Conservation (phyloP, 257 asterid species). For the Capsicum rhomboideum region DNA sequence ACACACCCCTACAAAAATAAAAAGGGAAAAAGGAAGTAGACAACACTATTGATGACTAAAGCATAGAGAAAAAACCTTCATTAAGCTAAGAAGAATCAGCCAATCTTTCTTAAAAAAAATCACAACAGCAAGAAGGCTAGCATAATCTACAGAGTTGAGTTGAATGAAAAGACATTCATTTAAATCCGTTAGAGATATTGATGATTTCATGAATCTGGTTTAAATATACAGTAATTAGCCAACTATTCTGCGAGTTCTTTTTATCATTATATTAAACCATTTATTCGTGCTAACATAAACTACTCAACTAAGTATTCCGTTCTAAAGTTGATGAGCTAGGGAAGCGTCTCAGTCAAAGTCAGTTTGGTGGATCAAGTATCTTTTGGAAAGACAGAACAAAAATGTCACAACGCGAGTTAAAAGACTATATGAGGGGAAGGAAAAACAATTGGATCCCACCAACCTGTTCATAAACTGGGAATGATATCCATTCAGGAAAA, state of each 20-base stretch:
- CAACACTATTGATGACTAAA: neutral
- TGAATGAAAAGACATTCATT: neutral
- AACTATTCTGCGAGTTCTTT: neutral
- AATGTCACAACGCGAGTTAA: neutral
- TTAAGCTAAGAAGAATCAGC: neutral
- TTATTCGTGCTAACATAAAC: neutral
- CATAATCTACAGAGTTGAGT: neutral
- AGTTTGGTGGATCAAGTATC: neutral
- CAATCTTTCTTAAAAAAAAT: neutral
- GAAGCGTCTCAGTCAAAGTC: neutral
- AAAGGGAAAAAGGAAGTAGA: too few relatives aligned
- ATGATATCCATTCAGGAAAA: conserved; percentile 93
- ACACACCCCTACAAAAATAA: too few relatives aligned
- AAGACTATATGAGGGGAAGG: neutral
- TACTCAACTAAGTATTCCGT: neutral
- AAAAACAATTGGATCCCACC: neutral
- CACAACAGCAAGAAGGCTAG: neutral
- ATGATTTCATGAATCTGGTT: neutral
- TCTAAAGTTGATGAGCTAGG: neutral
- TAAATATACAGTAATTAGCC: neutral
- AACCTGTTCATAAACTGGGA: conserved; percentile 96
- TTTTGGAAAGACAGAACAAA: neutral
- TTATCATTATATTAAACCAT: neutral
- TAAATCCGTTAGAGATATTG: neutral
- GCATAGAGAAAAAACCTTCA: neutral